Conservation (phyloP, 768 basidiomycete genomes). For the Trametes punicea region DNA sequence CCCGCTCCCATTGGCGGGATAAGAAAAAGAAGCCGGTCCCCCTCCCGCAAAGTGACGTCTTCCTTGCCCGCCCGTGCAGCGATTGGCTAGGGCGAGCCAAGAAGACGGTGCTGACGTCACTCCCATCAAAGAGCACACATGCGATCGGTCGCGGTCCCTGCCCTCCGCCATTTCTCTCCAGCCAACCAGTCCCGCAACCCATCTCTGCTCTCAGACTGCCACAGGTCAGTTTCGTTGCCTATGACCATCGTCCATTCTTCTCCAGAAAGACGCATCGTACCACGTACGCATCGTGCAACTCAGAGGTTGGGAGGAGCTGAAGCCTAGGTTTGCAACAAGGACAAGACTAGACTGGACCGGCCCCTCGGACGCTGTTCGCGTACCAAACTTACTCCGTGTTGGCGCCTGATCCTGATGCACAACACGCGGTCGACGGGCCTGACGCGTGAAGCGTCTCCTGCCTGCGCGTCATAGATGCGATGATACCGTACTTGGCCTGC, state of each 20-base stretch:
- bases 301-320: too few species aligned
- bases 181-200: not conserved
- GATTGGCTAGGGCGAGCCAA: not conserved
- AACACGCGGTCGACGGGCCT: too few species aligned
- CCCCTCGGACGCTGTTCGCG: not conserved
- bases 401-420: too few species aligned
- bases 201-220: not conserved
- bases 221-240: too few species aligned
- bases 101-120: not conserved
- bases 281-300: too few species aligned
- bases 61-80: not conserved
- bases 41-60: conserved; percentile 2
- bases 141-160: not conserved
- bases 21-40: not conserved
- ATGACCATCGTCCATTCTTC: too few species aligned
- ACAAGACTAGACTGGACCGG: not conserved
- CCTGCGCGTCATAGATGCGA: too few species aligned
- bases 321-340: not conserved
- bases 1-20: conserved; percentile 4
- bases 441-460: too few species aligned
- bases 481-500: too few species aligned
- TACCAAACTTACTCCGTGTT: not conserved
- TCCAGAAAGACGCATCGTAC: too few species aligned
- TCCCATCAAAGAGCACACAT: not conserved
- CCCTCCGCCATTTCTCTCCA: not conserved